Conservation (phyloP, 768 basidiomycete genomes). For the Leccinum rimulosum region DNA sequence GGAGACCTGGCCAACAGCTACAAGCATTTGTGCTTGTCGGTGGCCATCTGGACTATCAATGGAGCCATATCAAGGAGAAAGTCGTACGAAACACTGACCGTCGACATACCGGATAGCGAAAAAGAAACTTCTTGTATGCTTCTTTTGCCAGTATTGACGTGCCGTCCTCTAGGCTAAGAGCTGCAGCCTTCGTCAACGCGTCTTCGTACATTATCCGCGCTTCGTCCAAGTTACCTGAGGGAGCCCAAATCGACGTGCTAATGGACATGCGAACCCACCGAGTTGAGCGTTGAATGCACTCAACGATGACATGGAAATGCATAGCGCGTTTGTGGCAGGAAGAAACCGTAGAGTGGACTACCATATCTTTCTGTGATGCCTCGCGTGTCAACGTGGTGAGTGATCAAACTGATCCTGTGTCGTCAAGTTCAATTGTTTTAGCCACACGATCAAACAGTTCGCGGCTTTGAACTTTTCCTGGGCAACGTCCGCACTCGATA, state of each 20-base stretch:
- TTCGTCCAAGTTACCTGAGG: constrained; percentile 53
- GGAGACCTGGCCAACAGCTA: constrained; percentile 50
- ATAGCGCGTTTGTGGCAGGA: no score
- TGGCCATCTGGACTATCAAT: constrained; percentile 53
- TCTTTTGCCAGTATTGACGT: constrained; percentile 70
- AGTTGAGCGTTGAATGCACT: constrained; percentile 20
- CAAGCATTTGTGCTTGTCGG: constrained; percentile 80
- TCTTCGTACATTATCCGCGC: constrained; percentile 70
- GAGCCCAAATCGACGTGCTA: not conserved
- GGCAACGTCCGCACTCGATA: constrained; percentile 40
- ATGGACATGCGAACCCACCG: no score
- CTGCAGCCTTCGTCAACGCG: constrained; percentile 60
- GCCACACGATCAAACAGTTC: constrained; percentile 40
- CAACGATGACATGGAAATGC: constrained; percentile 21
- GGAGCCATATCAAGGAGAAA: not conserved
- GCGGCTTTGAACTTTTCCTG: constrained; percentile 72
- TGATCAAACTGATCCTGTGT: constrained; percentile 20
- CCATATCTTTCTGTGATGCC: no score
- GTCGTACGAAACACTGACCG: constrained; percentile 50
- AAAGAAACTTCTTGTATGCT: constrained; percentile 77
- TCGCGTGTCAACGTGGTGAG: no score
- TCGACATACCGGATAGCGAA: constrained; percentile 95
- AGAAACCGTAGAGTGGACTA: no score
- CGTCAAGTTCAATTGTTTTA: constrained; percentile 67
- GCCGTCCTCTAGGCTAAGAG: constrained; percentile 43